A percentile compares a stretch with the other conserved stretches of the same genome.
phyloP scores from a whole-genome alignment of 1,284 basidiomycete genomes.

The Ganoderma resinaceum region DNA sequence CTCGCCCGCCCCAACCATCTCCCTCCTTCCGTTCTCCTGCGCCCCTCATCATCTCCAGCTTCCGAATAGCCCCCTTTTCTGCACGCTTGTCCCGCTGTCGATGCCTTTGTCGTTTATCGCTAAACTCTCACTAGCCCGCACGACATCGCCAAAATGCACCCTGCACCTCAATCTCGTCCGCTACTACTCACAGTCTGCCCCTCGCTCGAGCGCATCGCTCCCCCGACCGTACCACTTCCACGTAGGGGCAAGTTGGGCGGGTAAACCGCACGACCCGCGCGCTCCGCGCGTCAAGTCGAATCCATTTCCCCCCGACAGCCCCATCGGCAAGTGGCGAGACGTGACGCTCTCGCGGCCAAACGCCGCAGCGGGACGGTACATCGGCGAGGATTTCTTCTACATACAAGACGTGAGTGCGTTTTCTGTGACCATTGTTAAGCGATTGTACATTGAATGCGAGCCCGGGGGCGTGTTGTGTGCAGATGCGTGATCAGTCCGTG shows the following conservation, averaged over 20 bases:
- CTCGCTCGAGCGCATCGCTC: constrained; percentile 27
- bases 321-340: constrained; percentile 80
- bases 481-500: constrained; percentile 15
- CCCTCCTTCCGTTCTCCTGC: background rate
- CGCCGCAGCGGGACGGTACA: constrained; percentile 49
- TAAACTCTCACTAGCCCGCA: constrained; percentile 11
- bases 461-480: background rate
- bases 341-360: constrained; percentile 59
- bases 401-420: constrained; percentile 66
- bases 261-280: constrained; percentile 65
- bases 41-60: background rate
- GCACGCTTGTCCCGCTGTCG: constrained; percentile 8
- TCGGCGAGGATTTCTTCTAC: constrained; percentile 85
- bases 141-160: constrained; percentile 11
- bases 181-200: background rate
- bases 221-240: constrained; percentile 42
- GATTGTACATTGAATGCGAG: background rate
- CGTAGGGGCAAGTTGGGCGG: constrained; percentile 79
- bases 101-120: constrained; percentile 21
- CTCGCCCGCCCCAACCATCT: background rate
- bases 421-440: background rate
- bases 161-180: constrained; percentile 12
- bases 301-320: constrained; percentile 68
- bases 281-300: constrained; percentile 42
- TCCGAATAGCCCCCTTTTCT: background rate